phyloP scores from a whole-genome alignment of 1,284 basidiomycete species.

The Volvariella surrecta region DNA sequence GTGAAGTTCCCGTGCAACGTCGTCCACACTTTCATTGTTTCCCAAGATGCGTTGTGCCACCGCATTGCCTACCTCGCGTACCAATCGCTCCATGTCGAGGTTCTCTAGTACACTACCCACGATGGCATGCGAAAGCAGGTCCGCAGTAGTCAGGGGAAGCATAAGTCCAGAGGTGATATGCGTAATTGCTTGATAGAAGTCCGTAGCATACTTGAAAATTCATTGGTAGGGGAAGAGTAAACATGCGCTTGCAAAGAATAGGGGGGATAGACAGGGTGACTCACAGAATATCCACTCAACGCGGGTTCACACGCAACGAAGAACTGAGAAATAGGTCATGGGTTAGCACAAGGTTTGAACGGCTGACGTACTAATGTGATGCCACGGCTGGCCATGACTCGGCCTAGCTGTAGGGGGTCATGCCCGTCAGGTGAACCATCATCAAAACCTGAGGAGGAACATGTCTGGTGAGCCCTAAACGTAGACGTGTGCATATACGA shows the following conservation, averaged over 20 bases:
- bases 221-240: no score
- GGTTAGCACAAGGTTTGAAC: background rate
- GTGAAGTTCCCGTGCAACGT: constrained; percentile 90
- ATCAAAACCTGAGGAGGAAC: constrained; percentile 61
- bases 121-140: constrained; percentile 95
- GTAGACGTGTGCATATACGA: constrained; percentile 1
- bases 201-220: constrained; percentile 69
- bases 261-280: constrained; percentile 17
- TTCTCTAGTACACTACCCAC: constrained; percentile 97
- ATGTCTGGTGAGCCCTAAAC: constrained; percentile 4
- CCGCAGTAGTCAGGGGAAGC: constrained; percentile 94
- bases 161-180: constrained; percentile 91
- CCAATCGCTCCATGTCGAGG: constrained; percentile 95
- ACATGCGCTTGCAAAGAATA: background rate
- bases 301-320: constrained; percentile 99
- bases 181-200: constrained; percentile 93
- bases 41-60: constrained; percentile 89
- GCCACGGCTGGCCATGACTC: constrained; percentile 84
- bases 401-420: constrained; percentile 84
- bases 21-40: constrained; percentile 90
- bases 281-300: constrained; percentile 84
- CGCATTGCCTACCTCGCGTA: constrained; percentile 88
- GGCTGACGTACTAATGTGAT: constrained; percentile 71
- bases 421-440: constrained; percentile 88
- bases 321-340: constrained; percentile 46